These are phyloP conservation scores for Candida glucosophila DNA, from an alignment of 1,139 yeast genomes.

Conservation along the genomic window DNA sequence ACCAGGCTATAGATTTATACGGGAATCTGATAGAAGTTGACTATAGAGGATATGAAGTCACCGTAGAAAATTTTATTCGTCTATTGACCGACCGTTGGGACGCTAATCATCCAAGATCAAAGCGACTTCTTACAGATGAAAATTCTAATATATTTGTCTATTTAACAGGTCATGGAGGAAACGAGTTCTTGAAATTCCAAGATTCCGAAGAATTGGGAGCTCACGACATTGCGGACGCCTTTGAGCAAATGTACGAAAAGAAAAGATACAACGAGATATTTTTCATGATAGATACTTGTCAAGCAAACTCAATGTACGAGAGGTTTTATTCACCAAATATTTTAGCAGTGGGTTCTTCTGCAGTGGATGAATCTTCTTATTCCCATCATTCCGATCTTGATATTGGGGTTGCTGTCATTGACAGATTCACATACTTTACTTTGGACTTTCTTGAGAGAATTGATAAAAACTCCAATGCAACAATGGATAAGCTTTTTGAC, in stretches of 20 bases:
- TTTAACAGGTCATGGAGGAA: conserved; percentile 98
- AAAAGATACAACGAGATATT: conserved; percentile 89
- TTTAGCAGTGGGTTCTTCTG: conserved; percentile 90
- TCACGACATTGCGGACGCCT: conserved; percentile 93
- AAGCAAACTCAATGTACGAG: conserved; percentile 96
- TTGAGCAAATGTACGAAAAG: conserved; percentile 95
- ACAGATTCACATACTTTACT: conserved; percentile 87
- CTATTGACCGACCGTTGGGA: conserved; percentile 93
- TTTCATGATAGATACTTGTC: conserved; percentile 98
- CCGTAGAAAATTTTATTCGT: conserved; percentile 90
- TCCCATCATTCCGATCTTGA: conserved; percentile 95
- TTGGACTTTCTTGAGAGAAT: conserved; percentile 81
- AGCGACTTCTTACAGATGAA: conserved; percentile 85
- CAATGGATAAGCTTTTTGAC: conserved; percentile 76
- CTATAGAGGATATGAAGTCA: conserved; percentile 94
- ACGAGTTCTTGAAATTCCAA: conserved; percentile 92
- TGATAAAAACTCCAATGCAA: conserved; percentile 62
- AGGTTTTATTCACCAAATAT: conserved; percentile 89
- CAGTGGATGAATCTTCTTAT: conserved; percentile 80
- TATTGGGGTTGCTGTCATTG: conserved; percentile 96
- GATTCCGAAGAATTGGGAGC: conserved; percentile 98
- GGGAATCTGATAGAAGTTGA: conserved; percentile 96
- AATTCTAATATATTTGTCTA: conserved; percentile 89
- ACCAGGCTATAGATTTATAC: conserved; percentile 86
- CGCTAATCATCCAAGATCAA: conserved; percentile 84